Percentiles rank a stretch among this genome's conserved stretches.
Conservation (phyloP, 2,329 filamentous ascomycete species). For the Nemania sp. region DNA sequence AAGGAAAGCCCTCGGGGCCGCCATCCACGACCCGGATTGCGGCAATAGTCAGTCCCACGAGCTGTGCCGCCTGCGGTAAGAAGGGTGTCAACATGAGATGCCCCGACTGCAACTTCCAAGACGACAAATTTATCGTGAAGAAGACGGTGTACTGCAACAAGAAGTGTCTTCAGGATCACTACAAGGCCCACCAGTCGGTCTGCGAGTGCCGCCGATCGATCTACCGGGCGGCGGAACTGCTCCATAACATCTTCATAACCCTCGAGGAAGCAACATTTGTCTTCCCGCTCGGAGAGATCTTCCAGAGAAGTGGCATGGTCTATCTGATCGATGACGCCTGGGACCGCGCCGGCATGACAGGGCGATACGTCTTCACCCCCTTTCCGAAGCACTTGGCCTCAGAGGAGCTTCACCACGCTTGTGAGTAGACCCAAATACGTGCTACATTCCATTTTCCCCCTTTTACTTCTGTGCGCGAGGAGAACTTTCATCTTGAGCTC, state of each 20-base stretch:
- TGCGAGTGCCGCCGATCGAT: slow-evolving; percentile 18
- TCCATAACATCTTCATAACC: slow-evolving; percentile 7
- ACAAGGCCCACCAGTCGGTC: slow-evolving; percentile 1
- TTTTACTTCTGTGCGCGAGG: neutral
- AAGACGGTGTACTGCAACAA: slow-evolving; percentile 28
- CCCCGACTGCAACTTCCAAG: slow-evolving; percentile 11
- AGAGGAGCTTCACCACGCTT: neutral
- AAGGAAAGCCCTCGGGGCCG: neutral
- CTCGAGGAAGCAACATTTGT: slow-evolving; percentile 15
- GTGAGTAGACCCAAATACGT: slow-evolving; percentile 8
- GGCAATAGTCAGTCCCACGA: neutral
- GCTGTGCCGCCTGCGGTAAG: slow-evolving; percentile 22
- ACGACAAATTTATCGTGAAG: slow-evolving; percentile 6
- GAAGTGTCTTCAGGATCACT: slow-evolving; percentile 16
- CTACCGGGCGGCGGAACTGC: slow-evolving; percentile 7
- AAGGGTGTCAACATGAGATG: slow-evolving; percentile 17
- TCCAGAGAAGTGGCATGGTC: slow-evolving; percentile 7
- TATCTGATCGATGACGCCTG: slow-evolving; percentile 7
- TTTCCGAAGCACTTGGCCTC: slow-evolving; percentile 13
- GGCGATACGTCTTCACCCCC: slow-evolving; percentile 19
- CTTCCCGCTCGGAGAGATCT: slow-evolving; percentile 1
- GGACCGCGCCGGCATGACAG: slow-evolving; percentile 23
- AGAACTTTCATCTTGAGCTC: neutral
- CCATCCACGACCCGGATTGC: slow-evolving; percentile 11
- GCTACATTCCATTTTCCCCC: neutral